These are phyloP conservation scores for Kitagawia praeruptora DNA, from an alignment of 129 eudicot species.

Conservation along the genomic window DNA sequence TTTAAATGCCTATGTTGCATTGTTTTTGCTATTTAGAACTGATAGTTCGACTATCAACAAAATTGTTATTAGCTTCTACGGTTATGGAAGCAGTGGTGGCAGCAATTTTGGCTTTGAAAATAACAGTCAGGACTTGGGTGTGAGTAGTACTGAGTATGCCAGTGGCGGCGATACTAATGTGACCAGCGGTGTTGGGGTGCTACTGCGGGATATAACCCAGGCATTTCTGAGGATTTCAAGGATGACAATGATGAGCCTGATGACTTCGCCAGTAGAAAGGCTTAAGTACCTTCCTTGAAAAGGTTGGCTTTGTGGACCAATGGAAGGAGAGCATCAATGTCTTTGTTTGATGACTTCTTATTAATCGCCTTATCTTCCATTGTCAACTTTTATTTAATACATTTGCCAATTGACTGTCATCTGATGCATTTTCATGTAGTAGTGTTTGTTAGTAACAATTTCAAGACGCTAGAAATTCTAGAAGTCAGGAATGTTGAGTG, in stretches of 20 bases:
- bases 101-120: not conserved
- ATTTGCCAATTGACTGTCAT: not conserved
- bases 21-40: too few species aligned
- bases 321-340: not conserved
- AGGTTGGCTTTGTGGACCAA: not conserved
- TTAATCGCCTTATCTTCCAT: not conserved
- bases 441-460: not conserved
- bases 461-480: not conserved
- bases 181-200: not conserved
- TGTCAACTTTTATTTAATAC: not conserved
- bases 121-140: not conserved
- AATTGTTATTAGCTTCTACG: too few species aligned
- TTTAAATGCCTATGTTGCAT: too few species aligned
- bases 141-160: not conserved
- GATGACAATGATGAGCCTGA: slow-evolving; percentile 7
- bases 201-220: not conserved
- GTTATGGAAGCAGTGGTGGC: not conserved
- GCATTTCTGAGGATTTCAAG: not conserved
- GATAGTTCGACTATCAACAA: too few species aligned
- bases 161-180: not conserved
- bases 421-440: not conserved
- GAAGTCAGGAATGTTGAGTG: not conserved
- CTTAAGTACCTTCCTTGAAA: not conserved
- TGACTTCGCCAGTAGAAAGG: not conserved
- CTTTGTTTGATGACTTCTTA: not conserved